Conservation (phyloP, 768 basidiomycete species). For the Russula virescens region DNA sequence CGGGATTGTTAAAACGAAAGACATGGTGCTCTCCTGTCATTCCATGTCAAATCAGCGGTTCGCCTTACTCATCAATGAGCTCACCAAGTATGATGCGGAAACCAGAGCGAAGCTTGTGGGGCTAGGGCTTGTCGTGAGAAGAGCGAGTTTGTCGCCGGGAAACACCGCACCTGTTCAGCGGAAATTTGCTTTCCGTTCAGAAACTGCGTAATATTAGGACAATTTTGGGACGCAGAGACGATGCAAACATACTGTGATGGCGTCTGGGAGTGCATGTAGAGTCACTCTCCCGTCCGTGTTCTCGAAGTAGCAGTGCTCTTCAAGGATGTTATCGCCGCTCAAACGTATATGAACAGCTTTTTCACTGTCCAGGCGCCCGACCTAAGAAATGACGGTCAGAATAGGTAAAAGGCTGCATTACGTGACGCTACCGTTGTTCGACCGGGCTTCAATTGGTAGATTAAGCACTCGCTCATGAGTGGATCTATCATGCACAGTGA, state of each 20-base stretch:
- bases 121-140: conserved; percentile 32
- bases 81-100: conserved; percentile 93
- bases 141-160: background rate
- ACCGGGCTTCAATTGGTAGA: conserved; percentile 88
- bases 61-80: conserved; percentile 25
- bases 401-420: conserved; percentile 18
- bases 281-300: conserved; percentile 81
- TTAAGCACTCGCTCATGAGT: conserved; percentile 92
- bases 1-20: conserved; percentile 94
- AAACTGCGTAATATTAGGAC: conserved; percentile 47
- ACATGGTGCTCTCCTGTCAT: conserved; percentile 86
- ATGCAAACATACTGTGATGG: conserved; percentile 62
- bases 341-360: conserved; percentile 83
- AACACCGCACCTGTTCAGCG: conserved; percentile 58
- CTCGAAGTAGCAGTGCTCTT: conserved; percentile 91
- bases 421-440: conserved; percentile 54
- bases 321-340: conserved; percentile 85
- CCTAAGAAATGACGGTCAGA: conserved; percentile 37
- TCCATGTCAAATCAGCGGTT: background rate
- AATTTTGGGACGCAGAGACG: background rate
- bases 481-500: conserved; percentile 52
- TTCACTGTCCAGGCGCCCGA: conserved; percentile 82
- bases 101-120: conserved; percentile 85
- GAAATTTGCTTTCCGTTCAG: conserved; percentile 88
- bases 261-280: conserved; percentile 70